Base-by-base conservation (phyloP, 2,329 filamentous ascomycete species). In the Hypoxylon sp. region DNA sequence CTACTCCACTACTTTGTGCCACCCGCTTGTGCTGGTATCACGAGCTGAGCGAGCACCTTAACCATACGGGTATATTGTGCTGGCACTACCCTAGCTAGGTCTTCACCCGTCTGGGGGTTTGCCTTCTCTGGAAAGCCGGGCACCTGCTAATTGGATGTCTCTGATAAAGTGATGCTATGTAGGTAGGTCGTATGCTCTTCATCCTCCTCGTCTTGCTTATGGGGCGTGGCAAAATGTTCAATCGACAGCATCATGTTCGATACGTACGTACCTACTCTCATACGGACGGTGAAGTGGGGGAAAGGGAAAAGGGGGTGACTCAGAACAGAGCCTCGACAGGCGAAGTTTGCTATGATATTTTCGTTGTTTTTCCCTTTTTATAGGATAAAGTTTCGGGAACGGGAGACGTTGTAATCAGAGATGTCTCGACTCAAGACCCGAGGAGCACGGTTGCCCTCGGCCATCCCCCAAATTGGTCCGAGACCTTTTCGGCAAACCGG, bases 401-500 rank as follows among this genome's bases (percentile, higher is more conserved):
- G 61, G 66, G 60, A 72, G 61, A 61, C 54, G 67, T 37, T 44
- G 66, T 50, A 64, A 69, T 71, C 49, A 66, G 49, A 55, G 30
- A 57, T 71, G 69, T 71, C 66, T 71, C 46, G 61, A 67, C 55
- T 44, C 51, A 61, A 57, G 61, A 69, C 57, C 57, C 40, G 66
- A 57, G 44, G 51, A 61, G 35, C 61, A 64, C 35, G 61, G 56
- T 53, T 58, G 55, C 27, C 62, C 31, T 61, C 58, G 64, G 51
- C 64, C 55, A 44, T 50, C 61, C 49, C 56, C 58, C 54, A 66
- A 63, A 67, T 68, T 72, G 64, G 55, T 40, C 69, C 66, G 69
- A 72, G 69, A 72, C 69, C 40, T 69, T 69, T 17, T 65, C 61
- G 61, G 67, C 54, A 63, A 67, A 71, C 42, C 40, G 51, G 59